Evolutionary conservation across 192 early-diverging fungal genomes (phyloP).

Genomic region (Pilobolus umbonatus): DNA sequence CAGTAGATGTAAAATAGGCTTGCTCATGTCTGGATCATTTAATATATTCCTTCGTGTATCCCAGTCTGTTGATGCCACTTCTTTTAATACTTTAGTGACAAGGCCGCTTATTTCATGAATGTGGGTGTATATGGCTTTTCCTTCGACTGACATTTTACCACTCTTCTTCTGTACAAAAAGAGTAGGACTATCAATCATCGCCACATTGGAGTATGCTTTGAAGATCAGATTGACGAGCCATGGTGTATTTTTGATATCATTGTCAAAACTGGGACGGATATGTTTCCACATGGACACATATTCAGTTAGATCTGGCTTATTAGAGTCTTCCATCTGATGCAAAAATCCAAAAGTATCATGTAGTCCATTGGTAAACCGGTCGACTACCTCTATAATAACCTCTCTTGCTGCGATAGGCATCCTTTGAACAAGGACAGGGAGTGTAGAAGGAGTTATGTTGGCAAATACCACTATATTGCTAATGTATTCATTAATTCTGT

Average conservation of each 20-base stretch:
- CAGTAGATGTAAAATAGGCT: constrained; percentile 3
- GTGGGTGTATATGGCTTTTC: neutral
- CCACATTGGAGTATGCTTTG: constrained; percentile 16
- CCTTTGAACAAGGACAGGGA: neutral
- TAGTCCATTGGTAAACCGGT: neutral
- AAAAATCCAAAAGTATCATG: neutral
- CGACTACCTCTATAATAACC: neutral
- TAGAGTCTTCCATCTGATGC: neutral
- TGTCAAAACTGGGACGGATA: neutral
- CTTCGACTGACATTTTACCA: neutral
- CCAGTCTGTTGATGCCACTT: neutral
- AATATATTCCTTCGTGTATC: neutral
- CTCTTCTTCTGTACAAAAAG: neutral
- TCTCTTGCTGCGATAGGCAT: neutral
- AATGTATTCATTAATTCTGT: constrained; percentile 24
- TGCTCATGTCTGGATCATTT: neutral
- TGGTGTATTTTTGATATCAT: neutral
- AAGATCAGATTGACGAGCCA: constrained; percentile 2
- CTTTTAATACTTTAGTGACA: neutral
- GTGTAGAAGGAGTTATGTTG: neutral
- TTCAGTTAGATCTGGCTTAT: neutral
- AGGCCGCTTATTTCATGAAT: neutral
- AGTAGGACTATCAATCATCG: constrained; percentile 8
- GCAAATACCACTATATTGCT: constrained; percentile 3
- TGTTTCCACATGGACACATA: constrained; percentile 9